Percentiles rank a stretch among this genome's conserved stretches.
Evolutionary conservation across 2,329 filamentous ascomycete species (phyloP).

Genomic region (Monosporascus sp.): DNA sequence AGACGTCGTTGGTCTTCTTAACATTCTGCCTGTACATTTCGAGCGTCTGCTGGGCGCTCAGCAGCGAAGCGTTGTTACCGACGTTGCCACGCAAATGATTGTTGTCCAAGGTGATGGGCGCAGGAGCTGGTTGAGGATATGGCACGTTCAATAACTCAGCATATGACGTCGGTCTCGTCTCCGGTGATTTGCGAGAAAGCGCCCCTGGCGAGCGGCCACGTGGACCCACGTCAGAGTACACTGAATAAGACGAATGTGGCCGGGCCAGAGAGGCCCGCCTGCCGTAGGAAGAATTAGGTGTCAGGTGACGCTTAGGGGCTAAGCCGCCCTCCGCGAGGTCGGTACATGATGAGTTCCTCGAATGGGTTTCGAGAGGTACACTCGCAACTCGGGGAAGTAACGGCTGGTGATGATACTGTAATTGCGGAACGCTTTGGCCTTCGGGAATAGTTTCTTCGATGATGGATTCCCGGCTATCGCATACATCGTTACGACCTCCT

Average conservation of each 20-base stretch:
- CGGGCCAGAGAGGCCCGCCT: conserved; percentile 58
- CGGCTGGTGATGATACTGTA: conserved; percentile 57
- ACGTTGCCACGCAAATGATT: conserved; percentile 72
- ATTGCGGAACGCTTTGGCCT: conserved; percentile 46
- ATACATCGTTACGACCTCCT: conserved; percentile 41
- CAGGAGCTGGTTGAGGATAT: conserved; percentile 71
- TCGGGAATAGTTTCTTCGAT: conserved; percentile 39
- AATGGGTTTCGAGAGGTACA: conserved; percentile 35
- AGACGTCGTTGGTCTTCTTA: conserved; percentile 89
- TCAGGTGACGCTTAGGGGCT: conserved; percentile 57
- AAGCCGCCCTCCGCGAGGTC: conserved; percentile 47
- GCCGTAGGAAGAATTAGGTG: conserved; percentile 50
- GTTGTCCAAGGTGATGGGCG: conserved; percentile 72
- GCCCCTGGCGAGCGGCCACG: conserved; percentile 55
- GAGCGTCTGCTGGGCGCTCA: conserved; percentile 88
- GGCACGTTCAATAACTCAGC: conserved; percentile 61
- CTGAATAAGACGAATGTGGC: conserved; percentile 73
- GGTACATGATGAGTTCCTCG: conserved; percentile 44
- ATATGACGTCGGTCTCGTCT: conserved; percentile 49
- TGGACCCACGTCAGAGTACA: conserved; percentile 61
- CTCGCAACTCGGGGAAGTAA: conserved; percentile 39
- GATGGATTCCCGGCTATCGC: conserved; percentile 45
- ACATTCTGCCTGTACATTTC: conserved; percentile 97
- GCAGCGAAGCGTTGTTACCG: conserved; percentile 83
- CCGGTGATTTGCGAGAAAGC: conserved; percentile 51